Conservation (phyloP, 495 filamentous ascomycete species). For the Annulohypoxylon bovei region DNA sequence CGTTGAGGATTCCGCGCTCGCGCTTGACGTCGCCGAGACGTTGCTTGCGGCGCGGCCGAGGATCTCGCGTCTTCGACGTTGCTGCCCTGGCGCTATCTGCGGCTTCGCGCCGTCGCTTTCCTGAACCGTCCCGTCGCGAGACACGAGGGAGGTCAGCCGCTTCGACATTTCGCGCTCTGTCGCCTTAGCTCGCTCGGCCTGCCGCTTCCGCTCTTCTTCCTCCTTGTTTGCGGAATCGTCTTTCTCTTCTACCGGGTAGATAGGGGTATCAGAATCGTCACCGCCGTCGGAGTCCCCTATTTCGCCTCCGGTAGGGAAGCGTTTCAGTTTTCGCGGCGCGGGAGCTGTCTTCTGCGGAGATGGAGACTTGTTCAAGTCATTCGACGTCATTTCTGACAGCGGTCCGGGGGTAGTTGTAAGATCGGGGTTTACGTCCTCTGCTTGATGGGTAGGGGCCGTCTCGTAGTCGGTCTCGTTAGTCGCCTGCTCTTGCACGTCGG, state of each 20-base stretch:
- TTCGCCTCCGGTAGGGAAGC: slow-evolving; percentile 46
- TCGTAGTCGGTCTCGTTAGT: slow-evolving; percentile 21
- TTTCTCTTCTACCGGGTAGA: slow-evolving; percentile 27
- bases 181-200: slow-evolving; percentile 37
- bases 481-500: not conserved
- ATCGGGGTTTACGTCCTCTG: slow-evolving; percentile 20
- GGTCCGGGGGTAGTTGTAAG: slow-evolving; percentile 36
- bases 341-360: slow-evolving; percentile 16
- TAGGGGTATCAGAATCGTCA: slow-evolving; percentile 40
- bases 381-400: slow-evolving; percentile 53
- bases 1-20: slow-evolving; percentile 31
- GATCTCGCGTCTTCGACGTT: slow-evolving; percentile 54
- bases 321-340: slow-evolving; percentile 27
- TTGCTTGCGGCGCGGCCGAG: slow-evolving; percentile 63
- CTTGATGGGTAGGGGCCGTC: slow-evolving; percentile 51
- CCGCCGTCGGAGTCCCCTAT: slow-evolving; percentile 56
- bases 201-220: slow-evolving; percentile 36
- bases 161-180: slow-evolving; percentile 40
- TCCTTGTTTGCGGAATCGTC: slow-evolving; percentile 26
- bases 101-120: slow-evolving; percentile 24
- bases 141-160: slow-evolving; percentile 42
- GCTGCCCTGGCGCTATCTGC: slow-evolving; percentile 38
- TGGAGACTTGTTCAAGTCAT: slow-evolving; percentile 50
- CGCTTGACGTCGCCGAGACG: slow-evolving; percentile 54
- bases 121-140: slow-evolving; percentile 31